Evolutionary conservation across 1,284 basidiomycete species (phyloP).

Genomic region (Ganoderma sinense): DNA sequence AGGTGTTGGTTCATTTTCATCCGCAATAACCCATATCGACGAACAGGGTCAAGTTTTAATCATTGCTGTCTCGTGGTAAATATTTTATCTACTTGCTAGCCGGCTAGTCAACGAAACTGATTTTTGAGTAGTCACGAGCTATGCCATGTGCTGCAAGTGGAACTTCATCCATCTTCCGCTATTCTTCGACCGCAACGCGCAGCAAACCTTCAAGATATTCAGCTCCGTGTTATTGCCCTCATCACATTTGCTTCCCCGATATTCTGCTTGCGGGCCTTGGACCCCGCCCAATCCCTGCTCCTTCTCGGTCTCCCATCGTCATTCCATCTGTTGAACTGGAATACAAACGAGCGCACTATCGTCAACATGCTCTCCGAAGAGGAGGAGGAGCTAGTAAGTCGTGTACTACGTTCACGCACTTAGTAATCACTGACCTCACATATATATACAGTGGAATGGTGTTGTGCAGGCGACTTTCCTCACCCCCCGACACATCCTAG

Average conservation of each 20-base stretch:
- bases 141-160: constrained; percentile 30
- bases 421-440: neutral
- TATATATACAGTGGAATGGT: constrained; percentile 54
- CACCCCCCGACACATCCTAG: constrained; percentile 52
- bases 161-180: constrained; percentile 15
- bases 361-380: constrained; percentile 33
- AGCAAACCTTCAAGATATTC: neutral
- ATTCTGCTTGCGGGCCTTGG: constrained; percentile 44
- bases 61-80: constrained; percentile 27
- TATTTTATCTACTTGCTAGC: too few species aligned
- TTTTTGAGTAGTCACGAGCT: constrained; percentile 18
- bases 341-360: constrained; percentile 27
- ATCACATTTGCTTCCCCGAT: constrained; percentile 31
- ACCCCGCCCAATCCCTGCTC: constrained; percentile 40
- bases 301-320: constrained; percentile 32
- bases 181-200: neutral
- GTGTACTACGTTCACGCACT: neutral
- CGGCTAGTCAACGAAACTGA: neutral
- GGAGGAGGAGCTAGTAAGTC: constrained; percentile 41
- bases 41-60: constrained; percentile 16
- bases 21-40: constrained; percentile 24
- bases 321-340: constrained; percentile 45
- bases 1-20: constrained; percentile 24
- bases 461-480: constrained; percentile 55
- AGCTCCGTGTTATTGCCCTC: constrained; percentile 12